phyloP scores from a whole-genome alignment of 805 yeast genomes.

The Candida sakaeoensis region DNA sequence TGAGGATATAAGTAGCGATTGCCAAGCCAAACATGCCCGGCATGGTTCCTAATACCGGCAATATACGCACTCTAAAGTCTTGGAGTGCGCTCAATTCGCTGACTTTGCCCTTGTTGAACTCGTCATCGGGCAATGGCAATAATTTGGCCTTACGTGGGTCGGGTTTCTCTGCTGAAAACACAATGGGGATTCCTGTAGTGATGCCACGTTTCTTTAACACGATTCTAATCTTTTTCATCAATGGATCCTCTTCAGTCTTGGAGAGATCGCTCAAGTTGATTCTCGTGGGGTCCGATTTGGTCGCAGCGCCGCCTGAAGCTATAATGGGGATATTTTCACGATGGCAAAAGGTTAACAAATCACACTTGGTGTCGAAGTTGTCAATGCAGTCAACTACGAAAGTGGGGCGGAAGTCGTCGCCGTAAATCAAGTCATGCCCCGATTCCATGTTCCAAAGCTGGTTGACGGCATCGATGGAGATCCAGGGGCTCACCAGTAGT shows the following conservation, averaged over 20 bases:
- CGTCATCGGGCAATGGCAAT: slow-evolving; percentile 80
- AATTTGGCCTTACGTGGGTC: slow-evolving; percentile 89
- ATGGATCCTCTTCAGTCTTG: slow-evolving; percentile 88
- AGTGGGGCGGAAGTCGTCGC: slow-evolving; percentile 53
- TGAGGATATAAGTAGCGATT: slow-evolving; percentile 78
- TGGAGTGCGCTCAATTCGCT: slow-evolving; percentile 82
- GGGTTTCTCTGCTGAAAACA: slow-evolving; percentile 93
- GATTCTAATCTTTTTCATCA: slow-evolving; percentile 83
- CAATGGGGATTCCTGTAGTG: slow-evolving; percentile 71
- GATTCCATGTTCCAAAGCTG: slow-evolving; percentile 70
- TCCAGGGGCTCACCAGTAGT: slow-evolving; percentile 88
- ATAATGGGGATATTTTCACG: slow-evolving; percentile 61
- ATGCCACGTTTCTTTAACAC: slow-evolving; percentile 80
- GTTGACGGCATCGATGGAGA: slow-evolving; percentile 70
- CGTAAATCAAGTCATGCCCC: slow-evolving; percentile 58
- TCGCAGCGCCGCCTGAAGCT: slow-evolving; percentile 96
- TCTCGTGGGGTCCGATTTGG: slow-evolving; percentile 92
- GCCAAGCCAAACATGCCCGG: slow-evolving; percentile 96
- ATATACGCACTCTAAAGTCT: slow-evolving; percentile 88
- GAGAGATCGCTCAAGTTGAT: slow-evolving; percentile 86
- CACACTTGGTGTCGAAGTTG: slow-evolving; percentile 95
- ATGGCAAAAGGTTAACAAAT: slow-evolving; percentile 71
- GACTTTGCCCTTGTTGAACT: slow-evolving; percentile 75
- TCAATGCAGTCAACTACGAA: slow-evolving; percentile 94
- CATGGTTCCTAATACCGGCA: slow-evolving; percentile 95